Percentiles rank a stretch among this genome's conserved stretches.
phyloP scores from a whole-genome alignment of 2,329 filamentous ascomycete species.

The Scolecobasidium constrictum region DNA sequence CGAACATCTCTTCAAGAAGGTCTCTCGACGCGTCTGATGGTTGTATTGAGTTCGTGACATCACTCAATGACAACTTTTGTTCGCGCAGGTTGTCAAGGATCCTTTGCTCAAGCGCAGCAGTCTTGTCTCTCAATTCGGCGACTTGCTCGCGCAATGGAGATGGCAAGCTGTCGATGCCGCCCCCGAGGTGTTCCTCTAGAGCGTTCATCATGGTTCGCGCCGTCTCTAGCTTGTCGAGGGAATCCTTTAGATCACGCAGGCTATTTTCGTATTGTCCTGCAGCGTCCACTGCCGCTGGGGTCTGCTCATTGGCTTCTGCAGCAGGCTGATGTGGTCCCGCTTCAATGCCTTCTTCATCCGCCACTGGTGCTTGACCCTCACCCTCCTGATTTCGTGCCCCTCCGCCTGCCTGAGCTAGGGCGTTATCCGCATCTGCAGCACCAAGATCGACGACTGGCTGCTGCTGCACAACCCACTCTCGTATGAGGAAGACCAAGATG shows the following conservation, averaged over 20 bases:
- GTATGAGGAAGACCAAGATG: slow-evolving; percentile 90
- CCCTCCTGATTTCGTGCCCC: slow-evolving; percentile 5
- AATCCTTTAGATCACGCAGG: background rate
- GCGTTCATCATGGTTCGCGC: background rate
- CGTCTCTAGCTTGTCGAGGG: background rate
- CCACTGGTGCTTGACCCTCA: too few relatives aligned
- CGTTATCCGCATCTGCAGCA: slow-evolving; percentile 22
- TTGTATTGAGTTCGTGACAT: too few relatives aligned
- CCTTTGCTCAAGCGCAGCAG: background rate
- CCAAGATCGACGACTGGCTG: slow-evolving; percentile 83
- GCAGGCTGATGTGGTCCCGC: background rate
- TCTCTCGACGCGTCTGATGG: too few relatives aligned
- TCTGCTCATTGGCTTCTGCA: slow-evolving; percentile 1
- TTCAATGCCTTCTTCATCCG: background rate
- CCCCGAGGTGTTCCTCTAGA: too few relatives aligned
- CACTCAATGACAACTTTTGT: too few relatives aligned
- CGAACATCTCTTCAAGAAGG: background rate
- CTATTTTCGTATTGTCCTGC: background rate
- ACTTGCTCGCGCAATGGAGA: background rate
- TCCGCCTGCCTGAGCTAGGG: slow-evolving; percentile 13
- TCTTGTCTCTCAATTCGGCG: background rate
- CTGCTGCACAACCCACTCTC: slow-evolving; percentile 97
- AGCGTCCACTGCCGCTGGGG: background rate
- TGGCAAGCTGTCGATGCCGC: background rate
- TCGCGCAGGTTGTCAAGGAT: background rate